Conservation (phyloP, 257 asterid species). For the Penstemon barbatus region DNA sequence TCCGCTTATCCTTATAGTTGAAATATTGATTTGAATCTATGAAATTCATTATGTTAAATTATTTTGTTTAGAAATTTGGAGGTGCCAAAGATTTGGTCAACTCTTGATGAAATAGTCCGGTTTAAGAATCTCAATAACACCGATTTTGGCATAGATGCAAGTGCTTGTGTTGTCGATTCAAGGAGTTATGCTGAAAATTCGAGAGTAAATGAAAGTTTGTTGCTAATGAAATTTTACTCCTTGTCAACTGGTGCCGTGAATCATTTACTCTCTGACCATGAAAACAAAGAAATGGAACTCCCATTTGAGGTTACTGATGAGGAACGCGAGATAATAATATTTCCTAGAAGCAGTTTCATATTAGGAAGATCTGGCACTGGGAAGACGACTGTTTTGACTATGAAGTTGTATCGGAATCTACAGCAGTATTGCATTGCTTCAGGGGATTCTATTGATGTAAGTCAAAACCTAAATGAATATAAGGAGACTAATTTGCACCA, state of each 20-base stretch:
- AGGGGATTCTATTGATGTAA: conserved; percentile 26
- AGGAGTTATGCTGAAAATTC: conserved; percentile 51
- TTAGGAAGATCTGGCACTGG: conserved; percentile 76
- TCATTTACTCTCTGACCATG: conserved; percentile 46
- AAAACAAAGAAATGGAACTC: conserved; percentile 47
- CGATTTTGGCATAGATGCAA: conserved; percentile 21
- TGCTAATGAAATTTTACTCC: conserved; percentile 62
- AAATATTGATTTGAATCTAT: background rate
- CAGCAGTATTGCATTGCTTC: conserved; percentile 45
- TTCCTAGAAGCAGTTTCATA: conserved; percentile 52
- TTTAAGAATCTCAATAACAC: conserved; percentile 31
- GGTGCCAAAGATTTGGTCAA: conserved; percentile 55
- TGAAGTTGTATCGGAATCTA: conserved; percentile 50
- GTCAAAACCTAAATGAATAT: conserved; percentile 3
- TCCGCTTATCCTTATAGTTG: background rate
- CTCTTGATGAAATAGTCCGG: conserved; percentile 34
- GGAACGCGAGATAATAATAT: conserved; percentile 51
- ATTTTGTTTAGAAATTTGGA: conserved; percentile 45
- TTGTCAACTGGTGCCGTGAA: conserved; percentile 46
- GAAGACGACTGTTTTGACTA: conserved; percentile 60
- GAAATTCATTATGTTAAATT: background rate
- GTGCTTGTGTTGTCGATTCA: conserved; percentile 23
- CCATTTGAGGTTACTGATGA: conserved; percentile 73
- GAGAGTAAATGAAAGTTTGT: conserved; percentile 57
- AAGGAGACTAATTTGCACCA: conserved; percentile 37